Base-by-base conservation (phyloP, 495 filamentous ascomycete genomes). In the Stereocaulon alpinum region DNA sequence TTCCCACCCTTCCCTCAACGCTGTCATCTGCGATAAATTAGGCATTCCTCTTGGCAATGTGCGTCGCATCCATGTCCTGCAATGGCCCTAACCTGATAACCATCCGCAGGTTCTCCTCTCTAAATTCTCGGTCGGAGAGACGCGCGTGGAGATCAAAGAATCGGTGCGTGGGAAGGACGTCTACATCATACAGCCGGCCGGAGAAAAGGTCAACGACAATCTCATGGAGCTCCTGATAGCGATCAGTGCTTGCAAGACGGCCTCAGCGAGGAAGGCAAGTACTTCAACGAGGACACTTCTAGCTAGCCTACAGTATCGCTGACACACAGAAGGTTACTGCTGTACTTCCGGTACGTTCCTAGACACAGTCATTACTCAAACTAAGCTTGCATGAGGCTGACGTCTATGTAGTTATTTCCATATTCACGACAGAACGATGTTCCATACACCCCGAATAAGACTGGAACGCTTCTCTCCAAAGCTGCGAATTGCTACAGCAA, bases 191-290 rank as follows among this genome's bases (percentile, higher is more conserved):
- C 91, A 97, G 9, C 29, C 49, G 22, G 49, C 40, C 27, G 37
- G 17, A 24, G 54, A 56, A 50, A 91, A 86, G 62, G 89, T 97
- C 73, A 98, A 98, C 67, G 93, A 98, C 70, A 84, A 95, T 71
- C 78, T 98, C 49, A 84, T 98, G 76, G 93, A 98, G 64, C 82
- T 98, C 40, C 86, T 96, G 68, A 96, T 98, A 74, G 95, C 80
- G 57, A 92, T 98, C 64, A 94, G 89, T 20, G 93, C 93, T 62
- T 97, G 94, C 80, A 95, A 96, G 74, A 96, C 89, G 3, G 93
- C 94, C 54, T 94, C 89, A 34, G 93, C 93, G 4, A 87, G 83
- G 69, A 79, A 88, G 56, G 64, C 55, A 22, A 55, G 48, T 42
- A 20, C 32, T 41, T 20, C 37, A 12, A 11, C 0, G 3, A 17